Evolutionary conservation across 108 stramenopile genomes (phyloP), one percentile per base, ranked within the genome.

Genomic region (Cyclotella atomus): DNA sequence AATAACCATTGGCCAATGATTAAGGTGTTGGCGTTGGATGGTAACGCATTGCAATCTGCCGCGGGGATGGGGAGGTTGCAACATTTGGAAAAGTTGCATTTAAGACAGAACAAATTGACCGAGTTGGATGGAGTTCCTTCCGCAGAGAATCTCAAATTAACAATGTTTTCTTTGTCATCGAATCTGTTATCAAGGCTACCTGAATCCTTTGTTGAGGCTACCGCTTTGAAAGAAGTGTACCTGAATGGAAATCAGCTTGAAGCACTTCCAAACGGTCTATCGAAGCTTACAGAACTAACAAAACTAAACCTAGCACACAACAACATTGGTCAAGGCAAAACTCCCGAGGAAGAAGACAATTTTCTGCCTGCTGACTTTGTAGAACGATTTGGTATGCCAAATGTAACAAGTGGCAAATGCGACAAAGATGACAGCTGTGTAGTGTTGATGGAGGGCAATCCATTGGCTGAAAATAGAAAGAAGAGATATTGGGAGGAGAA

Each of bases 271-370:
- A 44, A 43, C 6, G 77, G 70, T 44, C 23, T 88, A 6, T 63
- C 65, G 0, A 53, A 60, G 20, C 70, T 83, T 25, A 46, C 53
- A 9, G 44, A 38, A 17, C 43, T 89, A 35, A 56, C 61, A 44
- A 82, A 83, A 23, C 60, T 86, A 25, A 86, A 83, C 52, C 43
- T 87, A 33, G 73, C 72, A 44, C 81, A 85, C 56, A 89, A 89
- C 61, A 68, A 24, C 15, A 79, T 83, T 68, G 74, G 61, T 17
- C 32, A 29, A 1, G 43, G 36, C 24, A 21, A 8, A 25, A 43
- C 3, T 2, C 12, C 1, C 19, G 34, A 20, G 53, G 21, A 68
- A 10, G 50, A 54, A 35, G 52, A 25, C 47, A 35, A 61, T 27
- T 25, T 45, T 12, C 34, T 83, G 1, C 77, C 74, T 9, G 16